These are phyloP conservation scores for Hanseniaspora lindneri DNA, from an alignment of 805 yeast species.

Conservation along the genomic window DNA sequence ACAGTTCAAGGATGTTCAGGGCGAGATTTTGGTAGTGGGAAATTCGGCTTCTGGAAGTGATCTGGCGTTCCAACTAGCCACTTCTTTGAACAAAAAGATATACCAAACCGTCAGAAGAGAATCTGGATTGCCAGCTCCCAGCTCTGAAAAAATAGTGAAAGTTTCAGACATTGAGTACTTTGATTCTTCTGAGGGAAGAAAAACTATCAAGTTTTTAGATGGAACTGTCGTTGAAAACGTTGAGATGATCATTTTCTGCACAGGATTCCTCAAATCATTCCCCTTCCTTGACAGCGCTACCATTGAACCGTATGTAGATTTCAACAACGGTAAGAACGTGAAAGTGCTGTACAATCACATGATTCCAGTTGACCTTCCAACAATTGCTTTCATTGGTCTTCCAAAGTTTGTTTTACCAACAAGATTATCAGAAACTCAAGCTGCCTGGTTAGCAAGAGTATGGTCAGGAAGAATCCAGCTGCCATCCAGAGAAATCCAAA, in stretches of 20 bases:
- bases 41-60: conserved; percentile 71
- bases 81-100: conserved; percentile 32
- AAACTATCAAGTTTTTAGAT: conserved; percentile 37
- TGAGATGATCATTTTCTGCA: conserved; percentile 54
- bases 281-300: conserved; percentile 41
- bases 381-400: conserved; percentile 48
- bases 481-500: conserved; percentile 42
- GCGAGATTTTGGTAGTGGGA: conserved; percentile 53
- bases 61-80: conserved; percentile 49
- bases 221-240: conserved; percentile 38
- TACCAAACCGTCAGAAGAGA: conserved; percentile 42
- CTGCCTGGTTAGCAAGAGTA: conserved; percentile 49
- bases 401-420: conserved; percentile 52
- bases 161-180: conserved; percentile 35
- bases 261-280: conserved; percentile 58
- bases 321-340: conserved; percentile 38
- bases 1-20: conserved; percentile 30
- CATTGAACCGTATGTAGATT: conserved; percentile 23
- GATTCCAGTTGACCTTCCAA: conserved; percentile 46
- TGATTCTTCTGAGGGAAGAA: conserved; percentile 27
- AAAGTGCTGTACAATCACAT: conserved; percentile 48
- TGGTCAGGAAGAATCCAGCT: conserved; percentile 43
- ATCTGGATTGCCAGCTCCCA: conserved; percentile 34
- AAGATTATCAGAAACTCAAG: conserved; percentile 48
- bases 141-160: conserved; percentile 32